Evolutionary conservation across 2,329 filamentous ascomycete species (phyloP).

Genomic region (Curvularia hawaiiensis): DNA sequence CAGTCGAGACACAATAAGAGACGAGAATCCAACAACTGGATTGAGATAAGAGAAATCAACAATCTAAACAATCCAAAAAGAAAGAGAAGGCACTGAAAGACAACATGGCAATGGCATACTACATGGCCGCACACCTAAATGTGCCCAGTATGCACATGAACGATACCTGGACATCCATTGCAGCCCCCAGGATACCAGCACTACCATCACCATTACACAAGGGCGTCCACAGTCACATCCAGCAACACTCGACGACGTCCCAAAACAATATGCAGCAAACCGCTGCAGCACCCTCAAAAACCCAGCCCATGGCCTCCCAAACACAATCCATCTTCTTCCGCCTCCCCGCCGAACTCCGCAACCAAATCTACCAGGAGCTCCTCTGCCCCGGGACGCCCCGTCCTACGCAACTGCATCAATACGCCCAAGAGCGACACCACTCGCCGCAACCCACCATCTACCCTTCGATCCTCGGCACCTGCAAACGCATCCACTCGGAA

Average conservation of each 20-base stretch:
- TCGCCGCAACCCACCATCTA: slow-evolving; percentile 34
- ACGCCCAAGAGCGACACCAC: slow-evolving; percentile 1
- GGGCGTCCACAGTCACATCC: background rate
- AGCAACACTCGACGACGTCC: no score
- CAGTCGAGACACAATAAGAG: background rate
- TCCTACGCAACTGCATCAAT: slow-evolving; percentile 10
- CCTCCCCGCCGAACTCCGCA: slow-evolving; percentile 65
- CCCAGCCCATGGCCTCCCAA: slow-evolving; percentile 17
- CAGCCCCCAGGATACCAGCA: background rate
- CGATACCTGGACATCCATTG: background rate
- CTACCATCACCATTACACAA: background rate
- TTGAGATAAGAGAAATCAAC: background rate
- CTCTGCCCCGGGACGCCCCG: slow-evolving; percentile 35
- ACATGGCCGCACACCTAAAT: slow-evolving; percentile 30
- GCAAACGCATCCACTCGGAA: slow-evolving; percentile 50
- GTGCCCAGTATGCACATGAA: slow-evolving; percentile 9
- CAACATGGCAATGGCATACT: slow-evolving; percentile 25
- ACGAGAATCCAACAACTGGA: background rate
- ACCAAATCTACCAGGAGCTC: slow-evolving; percentile 59
- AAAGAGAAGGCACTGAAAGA: background rate
- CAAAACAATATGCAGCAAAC: background rate
- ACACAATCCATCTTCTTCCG: slow-evolving; percentile 42
- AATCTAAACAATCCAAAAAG: background rate
- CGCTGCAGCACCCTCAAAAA: slow-evolving; percentile 1
- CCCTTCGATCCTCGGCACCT: slow-evolving; percentile 50